Evolutionary conservation across 148 eudicot species (phyloP).

Genomic region (Nepenthes mirabilis): DNA sequence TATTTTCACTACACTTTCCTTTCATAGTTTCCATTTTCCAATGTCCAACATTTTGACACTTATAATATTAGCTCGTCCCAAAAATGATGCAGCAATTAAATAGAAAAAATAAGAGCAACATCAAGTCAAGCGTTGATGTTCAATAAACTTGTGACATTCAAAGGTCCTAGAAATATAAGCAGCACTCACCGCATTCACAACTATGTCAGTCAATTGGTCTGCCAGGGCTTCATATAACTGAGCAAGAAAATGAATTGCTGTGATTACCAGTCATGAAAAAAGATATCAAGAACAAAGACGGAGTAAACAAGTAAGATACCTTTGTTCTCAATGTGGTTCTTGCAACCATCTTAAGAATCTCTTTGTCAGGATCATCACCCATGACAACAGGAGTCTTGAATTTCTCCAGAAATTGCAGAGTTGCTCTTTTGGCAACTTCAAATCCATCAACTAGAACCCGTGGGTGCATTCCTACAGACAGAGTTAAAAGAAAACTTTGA

Average conservation of each 20-base stretch:
- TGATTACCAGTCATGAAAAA: neutral
- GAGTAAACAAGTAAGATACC: slow-evolving; percentile 19
- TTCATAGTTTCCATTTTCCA: too few relatives aligned
- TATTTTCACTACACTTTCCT: too few relatives aligned
- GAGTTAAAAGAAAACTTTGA: neutral
- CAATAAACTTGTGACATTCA: too few relatives aligned
- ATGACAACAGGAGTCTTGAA: slow-evolving; percentile 93
- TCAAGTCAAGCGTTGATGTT: too few relatives aligned
- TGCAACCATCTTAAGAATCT: slow-evolving; percentile 93
- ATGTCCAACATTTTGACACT: too few relatives aligned
- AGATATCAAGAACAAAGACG: neutral
- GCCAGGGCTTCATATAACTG: slow-evolving; percentile 91
- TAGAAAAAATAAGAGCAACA: too few relatives aligned
- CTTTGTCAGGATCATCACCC: slow-evolving; percentile 91
- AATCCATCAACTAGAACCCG: slow-evolving; percentile 94
- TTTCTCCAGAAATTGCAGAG: slow-evolving; percentile 75
- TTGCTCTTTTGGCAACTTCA: slow-evolving; percentile 94
- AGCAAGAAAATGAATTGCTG: slow-evolving; percentile 1
- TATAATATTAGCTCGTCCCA: too few relatives aligned
- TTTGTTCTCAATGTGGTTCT: slow-evolving; percentile 93
- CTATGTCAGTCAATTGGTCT: slow-evolving; percentile 89
- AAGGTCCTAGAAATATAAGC: neutral
- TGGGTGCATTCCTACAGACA: slow-evolving; percentile 80
- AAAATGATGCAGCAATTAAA: too few relatives aligned
- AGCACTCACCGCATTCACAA: slow-evolving; percentile 66